These are phyloP conservation scores for Dactylellina leptospora DNA, from an alignment of 2,329 filamentous ascomycete species.

Conservation along the genomic window DNA sequence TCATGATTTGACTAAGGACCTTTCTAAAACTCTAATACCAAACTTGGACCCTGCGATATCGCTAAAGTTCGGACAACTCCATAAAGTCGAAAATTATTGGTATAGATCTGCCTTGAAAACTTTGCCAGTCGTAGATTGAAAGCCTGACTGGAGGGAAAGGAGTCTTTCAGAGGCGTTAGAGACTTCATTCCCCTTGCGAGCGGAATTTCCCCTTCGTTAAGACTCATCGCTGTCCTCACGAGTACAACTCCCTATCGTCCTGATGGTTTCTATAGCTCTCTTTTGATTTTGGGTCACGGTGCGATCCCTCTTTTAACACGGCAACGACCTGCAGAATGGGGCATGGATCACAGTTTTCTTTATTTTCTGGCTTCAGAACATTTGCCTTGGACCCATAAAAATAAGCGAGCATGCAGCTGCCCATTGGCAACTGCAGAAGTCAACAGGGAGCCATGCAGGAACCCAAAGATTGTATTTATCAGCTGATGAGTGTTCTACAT, in stretches of 20 bases:
- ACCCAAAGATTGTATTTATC: conserved; percentile 31
- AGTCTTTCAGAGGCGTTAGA: no score
- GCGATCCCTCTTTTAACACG: no score
- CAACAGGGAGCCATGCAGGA: conserved; percentile 47
- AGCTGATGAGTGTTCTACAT: conserved; percentile 35
- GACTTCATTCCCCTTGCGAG: no score
- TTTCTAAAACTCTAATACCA: not conserved
- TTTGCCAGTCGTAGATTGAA: conserved; percentile 7
- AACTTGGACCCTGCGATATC: conserved; percentile 21
- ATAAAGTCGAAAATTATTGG: no score
- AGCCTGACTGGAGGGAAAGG: no score
- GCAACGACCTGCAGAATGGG: conserved; percentile 2
- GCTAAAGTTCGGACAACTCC: conserved; percentile 20
- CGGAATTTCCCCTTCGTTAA: no score
- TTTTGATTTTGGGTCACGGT: no score
- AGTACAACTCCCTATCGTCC: conserved; percentile 1
- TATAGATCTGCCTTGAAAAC: not conserved
- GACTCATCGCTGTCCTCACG: no score
- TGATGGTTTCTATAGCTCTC: conserved; percentile 1
- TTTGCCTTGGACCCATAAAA: conserved; percentile 5
- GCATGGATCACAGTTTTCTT: conserved; percentile 23
- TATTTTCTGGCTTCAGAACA: conserved; percentile 15
- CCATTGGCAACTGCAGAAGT: conserved; percentile 49
- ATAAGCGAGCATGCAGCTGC: conserved; percentile 47
- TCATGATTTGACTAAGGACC: conserved; percentile 28